Base-by-base conservation (phyloP, 805 yeast genomes). In the Pichia rugopelliculosa region DNA sequence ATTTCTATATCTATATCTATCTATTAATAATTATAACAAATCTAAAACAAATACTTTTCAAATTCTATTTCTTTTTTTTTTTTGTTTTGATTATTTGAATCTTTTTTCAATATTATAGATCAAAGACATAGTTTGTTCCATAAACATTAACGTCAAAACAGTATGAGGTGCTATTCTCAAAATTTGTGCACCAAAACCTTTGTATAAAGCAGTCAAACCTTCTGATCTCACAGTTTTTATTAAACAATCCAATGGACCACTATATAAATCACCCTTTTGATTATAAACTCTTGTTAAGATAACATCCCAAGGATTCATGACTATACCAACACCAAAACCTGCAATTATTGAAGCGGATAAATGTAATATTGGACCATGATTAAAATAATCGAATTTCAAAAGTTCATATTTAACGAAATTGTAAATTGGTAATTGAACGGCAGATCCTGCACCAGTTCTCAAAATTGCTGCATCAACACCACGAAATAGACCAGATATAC, bases 251-350 rank as follows among this genome's bases (percentile, higher is more conserved):
- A 89, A 55, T 1, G 96, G 95, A 10, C 95, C 96, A 44, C 71
- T 74, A 68, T 93, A 93, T 45, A 85, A 75, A 59, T 86, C 76
- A 42, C 96, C 96, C 66, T 83, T 86, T 65, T 93, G 98, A 67
- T 93, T 93, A 69, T 91, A 93, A 64, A 93, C 84, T 70, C 99
- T 79, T 1, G 99, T 93, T 68, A 93, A 72, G 45, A 93, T 76
- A 40, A 93, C 98, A 66, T 93, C 99, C 79, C 96, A 89, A 15
- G 99, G 98, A 64, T 90, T 93, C 97, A 93, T 91, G 27, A 87
- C 96, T 20, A 90, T 72, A 44, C 95, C 90, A 27, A 93, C 98
- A 57, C 96, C 96, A 37, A 89, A 63, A 40, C 99, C 99, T 8
- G 96, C 82, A 53, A 76, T 69, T 1, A 90, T 79, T 39, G 89